These are phyloP conservation scores for Dimargaris verticillata DNA, from an alignment of 192 early-diverging fungal genomes.

Conservation along the genomic window DNA sequence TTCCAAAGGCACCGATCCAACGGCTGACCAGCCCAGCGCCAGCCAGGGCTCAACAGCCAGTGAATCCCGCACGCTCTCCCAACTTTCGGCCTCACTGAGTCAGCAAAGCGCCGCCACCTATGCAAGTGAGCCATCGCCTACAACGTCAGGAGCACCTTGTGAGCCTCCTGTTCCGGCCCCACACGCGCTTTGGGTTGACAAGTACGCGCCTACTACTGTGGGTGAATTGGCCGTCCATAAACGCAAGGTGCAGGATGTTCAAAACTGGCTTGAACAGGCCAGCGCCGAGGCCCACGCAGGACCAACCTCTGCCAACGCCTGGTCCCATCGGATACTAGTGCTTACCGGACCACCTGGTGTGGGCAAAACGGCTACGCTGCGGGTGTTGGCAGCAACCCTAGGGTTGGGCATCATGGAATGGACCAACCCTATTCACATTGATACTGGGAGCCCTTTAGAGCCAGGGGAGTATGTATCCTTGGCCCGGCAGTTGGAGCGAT, in stretches of 20 bases:
- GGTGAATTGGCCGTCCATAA: constrained; percentile 33
- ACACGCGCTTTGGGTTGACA: neutral
- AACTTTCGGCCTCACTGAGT: no score
- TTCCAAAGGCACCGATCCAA: no score
- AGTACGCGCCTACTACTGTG: constrained; percentile 16
- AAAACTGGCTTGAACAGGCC: constrained; percentile 33
- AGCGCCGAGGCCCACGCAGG: constrained; percentile 12
- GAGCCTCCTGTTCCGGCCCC: no score
- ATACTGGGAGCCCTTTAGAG: neutral
- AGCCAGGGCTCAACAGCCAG: no score
- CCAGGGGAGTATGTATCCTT: constrained; percentile 19
- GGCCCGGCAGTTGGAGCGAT: constrained; percentile 31
- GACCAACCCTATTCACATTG: constrained; percentile 33
- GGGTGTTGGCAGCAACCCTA: constrained; percentile 34
- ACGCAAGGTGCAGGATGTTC: constrained; percentile 31
- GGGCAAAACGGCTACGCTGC: constrained; percentile 42
- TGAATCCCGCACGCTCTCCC: no score
- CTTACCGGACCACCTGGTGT: constrained; percentile 45
- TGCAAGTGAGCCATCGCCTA: no score
- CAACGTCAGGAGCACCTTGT: no score
- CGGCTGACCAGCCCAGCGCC: no score
- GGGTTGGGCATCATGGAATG: constrained; percentile 38
- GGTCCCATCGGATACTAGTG: constrained; percentile 30
- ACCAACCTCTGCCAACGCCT: neutral
- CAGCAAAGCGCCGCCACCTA: no score